Evolutionary conservation across 2,329 filamentous ascomycete genomes (phyloP).

Genomic region (Arthrobotrys entomopaga): DNA sequence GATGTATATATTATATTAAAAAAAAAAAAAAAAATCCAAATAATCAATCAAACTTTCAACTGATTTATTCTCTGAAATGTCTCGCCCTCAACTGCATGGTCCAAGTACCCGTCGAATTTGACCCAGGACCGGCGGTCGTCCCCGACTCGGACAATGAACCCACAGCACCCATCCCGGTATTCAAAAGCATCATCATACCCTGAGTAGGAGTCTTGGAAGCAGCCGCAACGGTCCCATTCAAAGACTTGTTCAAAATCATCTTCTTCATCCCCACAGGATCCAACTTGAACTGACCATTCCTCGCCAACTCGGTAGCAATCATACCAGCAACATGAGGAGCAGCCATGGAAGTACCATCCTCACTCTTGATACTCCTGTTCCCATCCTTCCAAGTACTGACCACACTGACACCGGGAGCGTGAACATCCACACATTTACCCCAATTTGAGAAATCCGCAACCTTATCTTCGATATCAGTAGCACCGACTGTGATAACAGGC

Average conservation of each 20-base stretch:
- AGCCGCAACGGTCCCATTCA: slow-evolving; percentile 40
- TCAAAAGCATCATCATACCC: slow-evolving; percentile 25
- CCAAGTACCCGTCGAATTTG: not conserved
- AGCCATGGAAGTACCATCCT: slow-evolving; percentile 67
- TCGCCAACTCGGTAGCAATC: slow-evolving; percentile 56
- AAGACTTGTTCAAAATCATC: slow-evolving; percentile 47
- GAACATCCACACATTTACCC: slow-evolving; percentile 68
- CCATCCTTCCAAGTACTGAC: slow-evolving; percentile 67
- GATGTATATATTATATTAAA: no score
- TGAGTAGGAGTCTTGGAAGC: slow-evolving; percentile 15
- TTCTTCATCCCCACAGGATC: slow-evolving; percentile 57
- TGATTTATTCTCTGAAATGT: no score
- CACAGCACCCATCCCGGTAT: slow-evolving; percentile 19
- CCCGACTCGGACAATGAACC: not conserved
- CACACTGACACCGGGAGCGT: slow-evolving; percentile 69
- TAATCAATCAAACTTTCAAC: no score
- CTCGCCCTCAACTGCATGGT: no score
- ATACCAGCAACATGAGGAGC: slow-evolving; percentile 62
- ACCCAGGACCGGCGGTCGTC: not conserved
- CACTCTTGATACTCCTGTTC: slow-evolving; percentile 65
- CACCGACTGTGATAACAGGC: slow-evolving; percentile 62
- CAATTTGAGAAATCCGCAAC: slow-evolving; percentile 64
- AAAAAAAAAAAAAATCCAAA: no score
- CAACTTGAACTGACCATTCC: slow-evolving; percentile 47
- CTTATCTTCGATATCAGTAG: slow-evolving; percentile 60